Percentiles rank a stretch among this genome's conserved stretches.
Conservation (phyloP, 495 filamentous ascomycete genomes). For the Lasiosphaeria hispida region DNA sequence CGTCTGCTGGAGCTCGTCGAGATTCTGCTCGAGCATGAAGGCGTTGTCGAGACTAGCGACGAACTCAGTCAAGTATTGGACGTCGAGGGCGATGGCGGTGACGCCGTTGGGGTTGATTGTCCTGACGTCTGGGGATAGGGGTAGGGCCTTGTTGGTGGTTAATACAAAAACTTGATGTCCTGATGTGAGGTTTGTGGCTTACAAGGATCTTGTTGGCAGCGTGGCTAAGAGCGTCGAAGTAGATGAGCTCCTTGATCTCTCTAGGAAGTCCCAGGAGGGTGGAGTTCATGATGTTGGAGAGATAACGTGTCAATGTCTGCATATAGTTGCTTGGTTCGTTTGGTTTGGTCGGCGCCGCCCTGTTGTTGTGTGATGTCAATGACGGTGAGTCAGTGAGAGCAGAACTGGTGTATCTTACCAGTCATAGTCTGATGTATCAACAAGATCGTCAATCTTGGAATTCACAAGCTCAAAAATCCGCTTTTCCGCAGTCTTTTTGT, state of each 20-base stretch:
- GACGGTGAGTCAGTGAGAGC: neutral
- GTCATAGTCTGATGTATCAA: constrained; percentile 95
- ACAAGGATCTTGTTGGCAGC: constrained; percentile 84
- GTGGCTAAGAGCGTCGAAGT: constrained; percentile 92
- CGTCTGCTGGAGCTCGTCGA: constrained; percentile 92
- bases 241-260: constrained; percentile 95
- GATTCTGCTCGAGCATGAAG: constrained; percentile 74
- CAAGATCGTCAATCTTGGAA: constrained; percentile 96
- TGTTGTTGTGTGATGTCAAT: constrained; percentile 18
- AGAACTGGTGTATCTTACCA: constrained; percentile 52
- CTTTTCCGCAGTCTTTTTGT: constrained; percentile 95
- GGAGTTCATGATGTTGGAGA: constrained; percentile 96
- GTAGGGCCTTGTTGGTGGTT: constrained; percentile 57
- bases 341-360: constrained; percentile 61
- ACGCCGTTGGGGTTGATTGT: constrained; percentile 87
- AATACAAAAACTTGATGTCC: neutral
- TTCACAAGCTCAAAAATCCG: constrained; percentile 98
- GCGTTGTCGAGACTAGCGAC: constrained; percentile 76
- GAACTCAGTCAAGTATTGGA: constrained; percentile 77
- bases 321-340: constrained; percentile 86
- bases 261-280: constrained; percentile 86
- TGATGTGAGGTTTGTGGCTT: constrained; percentile 17
- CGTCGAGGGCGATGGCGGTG: constrained; percentile 74
- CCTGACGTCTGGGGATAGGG: constrained; percentile 73
- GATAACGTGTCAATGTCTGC: constrained; percentile 84